These are phyloP conservation scores for Bryoerythrophyllum caledonicum DNA, from an alignment of 225 moss, liverwort and hornwort species.

Conservation along the genomic window DNA sequence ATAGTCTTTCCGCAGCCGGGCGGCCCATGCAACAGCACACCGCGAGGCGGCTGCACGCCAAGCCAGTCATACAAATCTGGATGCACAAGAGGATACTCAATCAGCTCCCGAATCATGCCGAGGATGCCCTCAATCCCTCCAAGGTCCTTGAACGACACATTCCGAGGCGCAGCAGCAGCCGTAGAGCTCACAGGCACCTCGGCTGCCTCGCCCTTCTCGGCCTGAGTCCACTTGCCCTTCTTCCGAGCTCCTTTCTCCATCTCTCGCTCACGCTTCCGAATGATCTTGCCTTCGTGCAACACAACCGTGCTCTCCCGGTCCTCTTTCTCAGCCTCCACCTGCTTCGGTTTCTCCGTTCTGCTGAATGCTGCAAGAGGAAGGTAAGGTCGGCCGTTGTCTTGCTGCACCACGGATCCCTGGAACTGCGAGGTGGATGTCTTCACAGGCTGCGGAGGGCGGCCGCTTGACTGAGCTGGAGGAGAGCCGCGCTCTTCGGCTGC, in stretches of 20 bases:
- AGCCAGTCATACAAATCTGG: slow-evolving; percentile 79
- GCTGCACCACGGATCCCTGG: slow-evolving; percentile 47
- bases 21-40: slow-evolving; percentile 88
- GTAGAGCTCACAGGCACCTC: slow-evolving; percentile 36
- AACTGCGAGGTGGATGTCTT: slow-evolving; percentile 40
- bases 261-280: slow-evolving; percentile 50
- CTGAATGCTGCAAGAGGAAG: slow-evolving; percentile 23
- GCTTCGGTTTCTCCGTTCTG: slow-evolving; percentile 34
- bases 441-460: slow-evolving; percentile 38
- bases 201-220: slow-evolving; percentile 45
- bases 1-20: slow-evolving; percentile 98
- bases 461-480: slow-evolving; percentile 59
- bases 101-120: slow-evolving; percentile 69
- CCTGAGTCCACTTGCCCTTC: slow-evolving; percentile 58
- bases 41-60: slow-evolving; percentile 79
- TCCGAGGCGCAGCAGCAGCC: slow-evolving; percentile 53
- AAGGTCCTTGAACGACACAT: slow-evolving; percentile 80
- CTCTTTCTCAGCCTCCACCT: slow-evolving; percentile 40
- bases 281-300: slow-evolving; percentile 37
- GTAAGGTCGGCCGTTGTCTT: slow-evolving; percentile 46
- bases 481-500: slow-evolving; percentile 51
- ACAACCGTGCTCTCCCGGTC: slow-evolving; percentile 38
- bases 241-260: slow-evolving; percentile 39
- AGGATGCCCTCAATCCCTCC: slow-evolving; percentile 87
- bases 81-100: slow-evolving; percentile 81